These are phyloP conservation scores for Saururus chinensis DNA, from an alignment of 164 flowering plant genomes.

Conservation along the genomic window DNA sequence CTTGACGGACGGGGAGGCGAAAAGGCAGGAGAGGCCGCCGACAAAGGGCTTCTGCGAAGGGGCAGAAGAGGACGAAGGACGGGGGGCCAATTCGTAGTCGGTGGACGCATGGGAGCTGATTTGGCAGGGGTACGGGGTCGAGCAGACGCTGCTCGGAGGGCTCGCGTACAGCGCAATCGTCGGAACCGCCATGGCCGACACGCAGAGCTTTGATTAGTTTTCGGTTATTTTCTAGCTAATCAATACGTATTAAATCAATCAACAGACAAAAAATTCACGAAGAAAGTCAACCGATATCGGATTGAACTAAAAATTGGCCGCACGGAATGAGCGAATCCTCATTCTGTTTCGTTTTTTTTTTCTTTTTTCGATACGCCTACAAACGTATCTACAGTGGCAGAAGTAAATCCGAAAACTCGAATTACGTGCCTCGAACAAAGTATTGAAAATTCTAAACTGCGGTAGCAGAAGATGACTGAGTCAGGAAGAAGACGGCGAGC, in stretches of 20 bases:
- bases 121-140: not conserved
- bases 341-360: too few species aligned
- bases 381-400: too few species aligned
- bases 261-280: too few species aligned
- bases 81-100: conserved; percentile 50
- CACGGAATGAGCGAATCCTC: not conserved
- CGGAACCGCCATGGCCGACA: conserved; percentile 51
- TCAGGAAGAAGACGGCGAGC: too few species aligned
- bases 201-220: not conserved
- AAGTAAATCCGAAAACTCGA: too few species aligned
- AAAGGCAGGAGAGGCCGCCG: conserved; percentile 82
- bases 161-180: conserved; percentile 76
- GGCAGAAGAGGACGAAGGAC: conserved; percentile 31
- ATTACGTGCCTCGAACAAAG: too few species aligned
- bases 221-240: not conserved
- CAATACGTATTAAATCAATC: too few species aligned
- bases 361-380: too few species aligned
- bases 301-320: not conserved
- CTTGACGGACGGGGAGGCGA: conserved; percentile 41
- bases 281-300: too few species aligned
- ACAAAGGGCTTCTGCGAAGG: conserved; percentile 40
- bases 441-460: too few species aligned
- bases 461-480: too few species aligned
- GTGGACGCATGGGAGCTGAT: conserved; percentile 28
- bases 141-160: conserved; percentile 63